Evolutionary conservation across 768 basidiomycete genomes (phyloP).

Genomic region (Pisolithus orientalis): DNA sequence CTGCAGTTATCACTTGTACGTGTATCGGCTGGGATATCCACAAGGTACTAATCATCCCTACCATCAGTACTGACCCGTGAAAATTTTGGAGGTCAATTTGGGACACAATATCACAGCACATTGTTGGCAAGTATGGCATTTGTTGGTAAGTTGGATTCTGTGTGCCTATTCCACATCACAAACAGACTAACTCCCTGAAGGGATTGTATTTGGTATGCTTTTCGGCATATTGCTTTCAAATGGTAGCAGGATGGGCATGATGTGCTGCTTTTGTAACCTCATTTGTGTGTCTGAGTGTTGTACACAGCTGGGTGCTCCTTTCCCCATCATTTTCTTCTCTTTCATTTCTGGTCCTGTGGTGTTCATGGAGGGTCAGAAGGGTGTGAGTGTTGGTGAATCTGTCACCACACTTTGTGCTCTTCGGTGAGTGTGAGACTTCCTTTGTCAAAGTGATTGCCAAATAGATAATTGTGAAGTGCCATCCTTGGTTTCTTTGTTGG

Average conservation of each 20-base stretch:
- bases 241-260: constrained; percentile 87
- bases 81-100: constrained; percentile 54
- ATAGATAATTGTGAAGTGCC: constrained; percentile 43
- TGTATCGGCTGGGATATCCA: neutral
- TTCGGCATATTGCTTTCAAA: constrained; percentile 78
- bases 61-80: constrained; percentile 59
- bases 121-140: constrained; percentile 67
- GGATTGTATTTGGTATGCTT: constrained; percentile 83
- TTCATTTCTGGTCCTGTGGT: constrained; percentile 74
- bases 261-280: constrained; percentile 23
- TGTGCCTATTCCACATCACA: constrained; percentile 50
- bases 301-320: constrained; percentile 68
- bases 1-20: constrained; percentile 63
- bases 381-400: constrained; percentile 51
- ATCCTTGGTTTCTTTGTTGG: constrained; percentile 85
- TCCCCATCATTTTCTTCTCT: constrained; percentile 80
- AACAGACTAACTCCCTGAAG: constrained; percentile 67
- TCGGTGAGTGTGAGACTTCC: constrained; percentile 39
- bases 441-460: neutral
- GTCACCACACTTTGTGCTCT: constrained; percentile 74
- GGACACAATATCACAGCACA: constrained; percentile 50
- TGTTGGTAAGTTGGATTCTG: constrained; percentile 71
- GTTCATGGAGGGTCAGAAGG: constrained; percentile 51
- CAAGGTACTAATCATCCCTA: neutral
- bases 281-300: constrained; percentile 8